Conservation (phyloP, 1,284 basidiomycete species). For the Anthracocystis walkeri region DNA sequence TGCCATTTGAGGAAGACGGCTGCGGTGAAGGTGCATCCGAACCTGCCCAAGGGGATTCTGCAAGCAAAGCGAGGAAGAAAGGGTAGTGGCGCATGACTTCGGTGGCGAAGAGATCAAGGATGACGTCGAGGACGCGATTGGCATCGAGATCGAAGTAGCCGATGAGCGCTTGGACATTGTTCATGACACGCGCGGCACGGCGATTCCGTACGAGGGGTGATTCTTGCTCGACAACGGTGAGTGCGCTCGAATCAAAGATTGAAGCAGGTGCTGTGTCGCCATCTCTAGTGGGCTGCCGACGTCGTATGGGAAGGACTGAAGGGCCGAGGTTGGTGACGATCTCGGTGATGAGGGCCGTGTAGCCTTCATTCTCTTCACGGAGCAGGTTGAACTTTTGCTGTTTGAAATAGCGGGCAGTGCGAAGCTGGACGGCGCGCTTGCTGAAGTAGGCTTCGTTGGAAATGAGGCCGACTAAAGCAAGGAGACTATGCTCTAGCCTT, state of each 20-base stretch:
- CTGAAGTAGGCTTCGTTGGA: slow-evolving; percentile 55
- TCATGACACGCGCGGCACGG: slow-evolving; percentile 65
- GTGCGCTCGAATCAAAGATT: slow-evolving; percentile 18
- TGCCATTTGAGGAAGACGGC: slow-evolving; percentile 7
- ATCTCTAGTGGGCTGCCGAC: slow-evolving; percentile 51
- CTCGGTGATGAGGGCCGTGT: slow-evolving; percentile 88
- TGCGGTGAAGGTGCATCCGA: slow-evolving; percentile 12
- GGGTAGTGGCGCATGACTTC: slow-evolving; percentile 84
- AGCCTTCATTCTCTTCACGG: slow-evolving; percentile 96
- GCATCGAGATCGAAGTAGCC: slow-evolving; percentile 95
- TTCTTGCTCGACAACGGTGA: slow-evolving; percentile 57
- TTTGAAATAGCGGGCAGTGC: slow-evolving; percentile 76
- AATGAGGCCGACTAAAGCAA: slow-evolving; percentile 51
- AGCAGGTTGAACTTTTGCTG: slow-evolving; percentile 98
- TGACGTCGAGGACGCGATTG: slow-evolving; percentile 90
- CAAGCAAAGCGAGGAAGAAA: slow-evolving; percentile 90
- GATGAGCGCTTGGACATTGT: slow-evolving; percentile 61
- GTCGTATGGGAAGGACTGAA: slow-evolving; percentile 74
- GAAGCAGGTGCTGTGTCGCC: background rate
- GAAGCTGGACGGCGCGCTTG: slow-evolving; percentile 61
- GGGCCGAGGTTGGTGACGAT: slow-evolving; percentile 83
- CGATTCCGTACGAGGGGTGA: slow-evolving; percentile 41
- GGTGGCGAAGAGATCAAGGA: slow-evolving; percentile 88
- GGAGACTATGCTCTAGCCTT: slow-evolving; percentile 55
- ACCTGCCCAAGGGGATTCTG: slow-evolving; percentile 82